Conservation (phyloP, 2,329 filamentous ascomycete genomes). For the Colletotrichum viniferum region DNA sequence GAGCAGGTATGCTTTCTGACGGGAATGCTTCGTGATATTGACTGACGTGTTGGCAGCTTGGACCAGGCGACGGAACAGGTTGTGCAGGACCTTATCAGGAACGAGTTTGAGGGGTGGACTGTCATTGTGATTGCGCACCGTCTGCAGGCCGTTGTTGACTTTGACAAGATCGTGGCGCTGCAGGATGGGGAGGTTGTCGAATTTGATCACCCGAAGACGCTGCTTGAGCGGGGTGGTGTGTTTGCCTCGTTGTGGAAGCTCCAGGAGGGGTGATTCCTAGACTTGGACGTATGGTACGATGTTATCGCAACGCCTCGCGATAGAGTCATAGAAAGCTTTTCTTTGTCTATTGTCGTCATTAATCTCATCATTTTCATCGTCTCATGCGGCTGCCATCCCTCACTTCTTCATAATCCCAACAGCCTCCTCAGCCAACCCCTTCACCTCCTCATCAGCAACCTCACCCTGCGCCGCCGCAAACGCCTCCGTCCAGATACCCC, state of each 20-base stretch:
- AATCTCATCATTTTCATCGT: background rate
- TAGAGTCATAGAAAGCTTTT: background rate
- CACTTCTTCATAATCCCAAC: conserved; percentile 4
- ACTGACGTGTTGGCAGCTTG: conserved; percentile 26
- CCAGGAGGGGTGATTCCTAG: background rate
- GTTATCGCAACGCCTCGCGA: rapidly evolving
- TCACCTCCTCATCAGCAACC: background rate
- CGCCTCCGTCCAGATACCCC: conserved; percentile 27
- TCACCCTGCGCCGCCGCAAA: conserved; percentile 1
- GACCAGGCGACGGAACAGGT: conserved; percentile 34
- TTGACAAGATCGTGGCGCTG: conserved; percentile 47
- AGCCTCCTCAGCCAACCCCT: background rate
- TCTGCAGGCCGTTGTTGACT: conserved; percentile 52
- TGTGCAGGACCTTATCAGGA: conserved; percentile 32
- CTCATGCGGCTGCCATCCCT: background rate
- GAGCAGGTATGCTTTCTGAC: conserved; percentile 32
- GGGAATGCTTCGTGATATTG: conserved; percentile 30
- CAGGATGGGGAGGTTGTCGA: conserved; percentile 1
- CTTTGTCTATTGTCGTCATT: background rate
- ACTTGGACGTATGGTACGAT: background rate
- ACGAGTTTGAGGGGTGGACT: conserved; percentile 44
- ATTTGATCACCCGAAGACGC: background rate
- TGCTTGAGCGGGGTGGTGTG: background rate
- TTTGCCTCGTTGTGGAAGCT: conserved; percentile 12
- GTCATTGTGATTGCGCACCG: conserved; percentile 48